Evolutionary conservation across 345 rosid species (phyloP), one percentile per base, ranked within the genome.

Genomic region (Bruguiera parviflora): DNA sequence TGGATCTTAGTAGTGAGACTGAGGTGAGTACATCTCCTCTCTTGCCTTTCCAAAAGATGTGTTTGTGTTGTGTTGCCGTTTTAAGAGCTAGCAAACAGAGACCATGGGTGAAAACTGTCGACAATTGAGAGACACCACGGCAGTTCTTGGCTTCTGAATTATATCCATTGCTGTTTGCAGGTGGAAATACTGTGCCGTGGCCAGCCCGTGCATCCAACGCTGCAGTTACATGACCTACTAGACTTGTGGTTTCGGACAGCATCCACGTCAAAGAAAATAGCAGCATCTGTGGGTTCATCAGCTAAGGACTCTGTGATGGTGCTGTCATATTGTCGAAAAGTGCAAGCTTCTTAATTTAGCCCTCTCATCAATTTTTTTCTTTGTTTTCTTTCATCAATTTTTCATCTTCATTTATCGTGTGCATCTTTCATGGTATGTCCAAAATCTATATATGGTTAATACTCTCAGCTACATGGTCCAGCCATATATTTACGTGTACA

Each of bases 161-260:
- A 7, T 24, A 39, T 55, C 49, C 32, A 20, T 11, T 53, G 57
- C 11, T 22, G 24, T 27, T 53, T 55, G 73, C 82, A 90, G 97
- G 82, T 92, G 57, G 99, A 88, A 75, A 86, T 95, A 53, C 84
- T 77, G 75, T 95, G 96, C 68, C 76, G 87, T 86, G 97, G 97
- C 47, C 88, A 85, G 72, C 75, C 87, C 0, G 86, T 92, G 32
- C 81, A 72, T 58, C 93, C 97, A 9, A 75, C 87, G 6, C 63
- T 83, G 79, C 83, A 77, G 64, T 70, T 92, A 65, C 77, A 78
- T 64, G 81, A 78, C 74, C 64, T 95, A 66, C 84, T 90, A 11
- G 92, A 95, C 67, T 67, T 76, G 74, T 95, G 99, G 96, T 67
- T 87, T 62, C 84, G 78, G 71, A 83, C 75, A 43, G 74, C 83